Evolutionary conservation across 805 yeast species (phyloP).

Genomic region (Candida corydali): DNA sequence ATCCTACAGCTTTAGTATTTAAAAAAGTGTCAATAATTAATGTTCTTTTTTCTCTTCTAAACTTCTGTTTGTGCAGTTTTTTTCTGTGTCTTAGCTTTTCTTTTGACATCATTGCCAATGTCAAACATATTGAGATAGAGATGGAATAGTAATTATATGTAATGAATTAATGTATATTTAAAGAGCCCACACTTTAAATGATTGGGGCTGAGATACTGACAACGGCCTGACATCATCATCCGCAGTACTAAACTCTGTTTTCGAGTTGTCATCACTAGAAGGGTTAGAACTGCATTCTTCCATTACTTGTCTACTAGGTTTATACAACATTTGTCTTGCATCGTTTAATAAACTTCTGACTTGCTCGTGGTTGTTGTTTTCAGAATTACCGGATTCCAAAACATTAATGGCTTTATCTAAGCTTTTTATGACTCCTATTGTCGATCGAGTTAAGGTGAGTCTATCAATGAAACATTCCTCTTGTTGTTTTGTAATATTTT

Average conservation of each 20-base stretch:
- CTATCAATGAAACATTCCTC: constrained; percentile 65
- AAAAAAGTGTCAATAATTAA: neutral
- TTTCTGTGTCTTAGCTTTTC: too few relatives aligned
- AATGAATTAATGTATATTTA: too few relatives aligned
- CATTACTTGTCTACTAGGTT: constrained; percentile 22
- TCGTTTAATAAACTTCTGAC: constrained; percentile 23
- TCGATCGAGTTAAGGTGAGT: constrained; percentile 58
- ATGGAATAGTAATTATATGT: too few relatives aligned
- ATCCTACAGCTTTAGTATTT: too few relatives aligned
- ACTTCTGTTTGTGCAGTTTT: too few relatives aligned
- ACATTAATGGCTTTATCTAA: constrained; percentile 30
- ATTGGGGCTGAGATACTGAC: constrained; percentile 38
- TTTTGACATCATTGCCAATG: too few relatives aligned
- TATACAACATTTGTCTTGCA: constrained; percentile 28
- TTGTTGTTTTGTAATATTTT: constrained; percentile 55
- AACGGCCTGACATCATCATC: constrained; percentile 26
- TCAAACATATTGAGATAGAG: too few relatives aligned
- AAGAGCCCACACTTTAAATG: constrained; percentile 44
- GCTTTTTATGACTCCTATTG: constrained; percentile 47
- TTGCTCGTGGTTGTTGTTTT: constrained; percentile 8
- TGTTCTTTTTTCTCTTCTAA: neutral
- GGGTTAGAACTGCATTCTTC: constrained; percentile 7
- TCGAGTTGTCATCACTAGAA: constrained; percentile 4
- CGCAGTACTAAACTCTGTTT: neutral
- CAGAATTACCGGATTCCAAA: constrained; percentile 10